A percentile compares a stretch with the other conserved stretches of the same genome.
Evolutionary conservation across 495 filamentous ascomycete species (phyloP).

Genomic region (Penicillium riverlandense): DNA sequence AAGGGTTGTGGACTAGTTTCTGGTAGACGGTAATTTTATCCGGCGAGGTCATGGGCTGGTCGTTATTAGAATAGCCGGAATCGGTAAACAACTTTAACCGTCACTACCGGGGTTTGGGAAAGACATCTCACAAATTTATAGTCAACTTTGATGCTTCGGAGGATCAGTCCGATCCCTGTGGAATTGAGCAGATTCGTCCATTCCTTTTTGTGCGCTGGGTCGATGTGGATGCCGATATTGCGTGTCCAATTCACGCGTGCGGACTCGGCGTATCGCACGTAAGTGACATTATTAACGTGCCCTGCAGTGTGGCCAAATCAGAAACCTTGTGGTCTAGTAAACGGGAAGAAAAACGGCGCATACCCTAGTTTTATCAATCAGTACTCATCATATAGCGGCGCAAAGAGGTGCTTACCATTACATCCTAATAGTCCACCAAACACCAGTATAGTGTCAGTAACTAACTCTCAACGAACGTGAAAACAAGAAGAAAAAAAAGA

Average conservation of each 20-base stretch:
- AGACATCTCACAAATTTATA: constrained; percentile 75
- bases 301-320: constrained; percentile 28
- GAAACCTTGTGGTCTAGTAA: no score
- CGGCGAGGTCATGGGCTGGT: constrained; percentile 79
- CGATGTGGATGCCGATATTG: constrained; percentile 64
- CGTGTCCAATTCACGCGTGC: constrained; percentile 76
- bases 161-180: constrained; percentile 63
- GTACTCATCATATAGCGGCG: background rate
- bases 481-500: background rate
- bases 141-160: constrained; percentile 73
- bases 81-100: background rate
- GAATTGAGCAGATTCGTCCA: constrained; percentile 70
- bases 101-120: background rate
- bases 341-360: background rate
- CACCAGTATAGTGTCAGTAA: constrained; percentile 2
- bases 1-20: constrained; percentile 56
- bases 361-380: constrained; percentile 16
- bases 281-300: constrained; percentile 86
- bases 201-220: constrained; percentile 53
- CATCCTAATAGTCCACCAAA: constrained; percentile 34
- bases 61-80: background rate
- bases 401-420: constrained; percentile 41
- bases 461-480: background rate
- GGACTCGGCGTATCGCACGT: constrained; percentile 78
- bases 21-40: constrained; percentile 87